phyloP scores from a whole-genome alignment of 1,284 basidiomycete species.

The Schizopora paradoxa region DNA sequence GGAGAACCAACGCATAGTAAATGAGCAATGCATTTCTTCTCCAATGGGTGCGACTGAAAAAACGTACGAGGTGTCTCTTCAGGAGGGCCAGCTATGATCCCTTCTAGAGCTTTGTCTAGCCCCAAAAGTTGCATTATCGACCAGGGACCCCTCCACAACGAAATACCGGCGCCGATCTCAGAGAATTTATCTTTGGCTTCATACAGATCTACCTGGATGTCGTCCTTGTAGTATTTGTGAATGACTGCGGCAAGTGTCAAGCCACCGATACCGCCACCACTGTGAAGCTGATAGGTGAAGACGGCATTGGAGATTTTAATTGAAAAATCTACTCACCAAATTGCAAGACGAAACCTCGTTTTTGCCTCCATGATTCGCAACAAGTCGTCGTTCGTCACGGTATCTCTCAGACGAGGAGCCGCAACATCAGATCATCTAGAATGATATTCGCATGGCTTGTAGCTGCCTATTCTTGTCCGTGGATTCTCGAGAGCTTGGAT shows the following conservation, averaged over 20 bases:
- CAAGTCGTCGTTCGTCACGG: too few relatives aligned
- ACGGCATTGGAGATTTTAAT: background rate
- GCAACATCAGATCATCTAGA: too few relatives aligned
- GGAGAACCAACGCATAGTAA: background rate
- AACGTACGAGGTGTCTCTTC: slow-evolving; percentile 15
- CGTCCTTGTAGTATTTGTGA: slow-evolving; percentile 22
- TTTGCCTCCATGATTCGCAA: too few relatives aligned
- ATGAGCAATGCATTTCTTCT: slow-evolving; percentile 16
- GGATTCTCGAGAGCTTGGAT: too few relatives aligned
- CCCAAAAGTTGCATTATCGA: slow-evolving; percentile 32
- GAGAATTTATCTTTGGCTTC: slow-evolving; percentile 33
- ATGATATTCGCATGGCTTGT: too few relatives aligned
- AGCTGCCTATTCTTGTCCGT: too few relatives aligned
- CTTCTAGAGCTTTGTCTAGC: slow-evolving; percentile 28
- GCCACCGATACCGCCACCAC: slow-evolving; percentile 36
- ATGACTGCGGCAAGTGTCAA: slow-evolving; percentile 34
- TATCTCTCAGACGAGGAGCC: too few relatives aligned
- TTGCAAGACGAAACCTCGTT: too few relatives aligned
- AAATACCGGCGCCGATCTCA: slow-evolving; percentile 33
- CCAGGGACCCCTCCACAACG: slow-evolving; percentile 37
- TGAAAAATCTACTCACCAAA: slow-evolving; percentile 9
- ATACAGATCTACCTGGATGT: slow-evolving; percentile 31
- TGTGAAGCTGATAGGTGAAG: slow-evolving; percentile 11
- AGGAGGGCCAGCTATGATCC: slow-evolving; percentile 22
- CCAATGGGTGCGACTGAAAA: slow-evolving; percentile 13